Percentiles rank a stretch among this genome's conserved stretches.
These are phyloP conservation scores for Drosera capensis DNA, from an alignment of 148 eudicot genomes.

Conservation along the genomic window DNA sequence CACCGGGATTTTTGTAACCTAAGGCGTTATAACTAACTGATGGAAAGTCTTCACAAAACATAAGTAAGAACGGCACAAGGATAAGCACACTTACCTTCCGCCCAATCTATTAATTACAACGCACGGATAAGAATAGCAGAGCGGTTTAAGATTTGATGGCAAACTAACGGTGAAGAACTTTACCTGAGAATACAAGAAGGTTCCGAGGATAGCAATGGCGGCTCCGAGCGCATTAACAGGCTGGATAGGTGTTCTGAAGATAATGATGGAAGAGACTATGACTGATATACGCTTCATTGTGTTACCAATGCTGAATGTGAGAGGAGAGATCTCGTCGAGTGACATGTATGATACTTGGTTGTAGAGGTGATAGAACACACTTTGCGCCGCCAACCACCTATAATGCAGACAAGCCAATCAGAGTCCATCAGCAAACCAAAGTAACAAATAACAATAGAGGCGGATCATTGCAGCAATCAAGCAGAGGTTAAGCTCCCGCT, in stretches of 20 bases:
- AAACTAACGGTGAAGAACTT: neutral
- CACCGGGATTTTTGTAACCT: no score
- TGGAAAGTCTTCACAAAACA: no score
- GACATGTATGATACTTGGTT: constrained; percentile 96
- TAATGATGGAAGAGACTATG: constrained; percentile 73
- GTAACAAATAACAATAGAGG: neutral
- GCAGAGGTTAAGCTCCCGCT: no score
- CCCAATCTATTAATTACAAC: neutral
- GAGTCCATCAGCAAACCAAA: constrained; percentile 3
- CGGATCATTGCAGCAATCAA: neutral
- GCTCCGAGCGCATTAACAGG: constrained; percentile 83
- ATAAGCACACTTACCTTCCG: no score
- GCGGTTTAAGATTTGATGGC: neutral
- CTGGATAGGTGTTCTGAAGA: constrained; percentile 71
- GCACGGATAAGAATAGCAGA: neutral
- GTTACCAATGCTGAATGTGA: constrained; percentile 78
- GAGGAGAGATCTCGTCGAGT: constrained; percentile 68
- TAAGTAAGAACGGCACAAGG: no score
- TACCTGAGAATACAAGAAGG: constrained; percentile 87
- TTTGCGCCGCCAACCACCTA: constrained; percentile 88
- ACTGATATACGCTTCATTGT: constrained; percentile 90
- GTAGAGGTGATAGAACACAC: constrained; percentile 80
- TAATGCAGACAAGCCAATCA: constrained; percentile 9
- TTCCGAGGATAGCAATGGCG: constrained; percentile 73
- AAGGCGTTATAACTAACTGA: no score